A percentile compares a stretch with the other conserved stretches of the same genome.
phyloP scores from a whole-genome alignment of 225 moss, liverwort and hornwort genomes.

The Polytrichum formosum region DNA sequence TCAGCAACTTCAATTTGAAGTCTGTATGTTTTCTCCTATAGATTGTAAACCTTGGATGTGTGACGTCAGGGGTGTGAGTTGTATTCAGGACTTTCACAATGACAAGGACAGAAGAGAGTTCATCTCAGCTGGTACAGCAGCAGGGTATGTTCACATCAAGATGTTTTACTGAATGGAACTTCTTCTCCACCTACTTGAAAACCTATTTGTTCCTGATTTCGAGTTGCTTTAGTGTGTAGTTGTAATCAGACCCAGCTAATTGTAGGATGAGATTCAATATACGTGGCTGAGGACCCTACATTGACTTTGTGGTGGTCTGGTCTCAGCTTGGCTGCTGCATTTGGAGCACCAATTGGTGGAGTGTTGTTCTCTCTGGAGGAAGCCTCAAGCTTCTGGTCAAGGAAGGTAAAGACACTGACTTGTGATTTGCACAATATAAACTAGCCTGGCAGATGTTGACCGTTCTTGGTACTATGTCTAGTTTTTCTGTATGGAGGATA shows the following conservation, averaged over 20 bases:
- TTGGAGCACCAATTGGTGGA: conserved; percentile 88
- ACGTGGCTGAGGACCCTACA: too few species aligned
- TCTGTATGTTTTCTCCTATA: too few species aligned
- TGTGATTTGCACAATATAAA: background rate
- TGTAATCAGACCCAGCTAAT: too few species aligned
- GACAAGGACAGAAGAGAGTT: conserved; percentile 89
- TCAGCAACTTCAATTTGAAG: too few species aligned
- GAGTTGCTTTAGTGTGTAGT: too few species aligned
- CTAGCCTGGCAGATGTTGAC: background rate
- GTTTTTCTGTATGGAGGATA: too few species aligned
- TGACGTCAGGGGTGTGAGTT: too few species aligned
- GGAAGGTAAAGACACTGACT: conserved; percentile 43
- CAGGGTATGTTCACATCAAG: conserved; percentile 48
- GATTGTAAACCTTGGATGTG: too few species aligned
- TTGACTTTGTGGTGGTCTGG: background rate
- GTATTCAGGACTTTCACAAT: conserved; percentile 73
- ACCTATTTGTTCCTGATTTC: too few species aligned
- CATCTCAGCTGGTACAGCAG: conserved; percentile 87
- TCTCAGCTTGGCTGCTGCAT: conserved; percentile 79
- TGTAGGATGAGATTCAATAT: too few species aligned
- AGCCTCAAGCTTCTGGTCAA: conserved; percentile 93
- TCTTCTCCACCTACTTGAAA: too few species aligned
- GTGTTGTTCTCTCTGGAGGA: conserved; percentile 84
- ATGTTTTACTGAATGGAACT: background rate
- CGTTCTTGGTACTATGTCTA: too few species aligned